These are phyloP conservation scores for Zasmidium angulare DNA, from an alignment of 2,329 filamentous ascomycete genomes.

Conservation along the genomic window DNA sequence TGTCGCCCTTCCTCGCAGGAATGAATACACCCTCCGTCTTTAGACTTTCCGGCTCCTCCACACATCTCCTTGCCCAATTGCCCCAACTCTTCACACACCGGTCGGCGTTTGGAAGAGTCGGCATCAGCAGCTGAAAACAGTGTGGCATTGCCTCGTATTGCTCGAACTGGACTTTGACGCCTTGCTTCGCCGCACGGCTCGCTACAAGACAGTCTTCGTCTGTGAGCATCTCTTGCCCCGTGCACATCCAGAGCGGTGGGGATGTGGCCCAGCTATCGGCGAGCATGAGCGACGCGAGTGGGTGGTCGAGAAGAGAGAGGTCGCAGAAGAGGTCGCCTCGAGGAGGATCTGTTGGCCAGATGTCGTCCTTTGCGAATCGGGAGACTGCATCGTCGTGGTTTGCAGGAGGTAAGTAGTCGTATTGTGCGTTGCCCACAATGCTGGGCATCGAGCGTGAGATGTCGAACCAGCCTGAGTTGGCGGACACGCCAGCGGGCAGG, in stretches of 20 bases:
- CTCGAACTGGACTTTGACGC: constrained; percentile 64
- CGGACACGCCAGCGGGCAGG: constrained; percentile 64
- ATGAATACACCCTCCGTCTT: constrained; percentile 33
- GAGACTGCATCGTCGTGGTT: constrained; percentile 35
- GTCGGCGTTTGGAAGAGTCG: constrained; percentile 30
- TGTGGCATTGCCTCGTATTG: constrained; percentile 82
- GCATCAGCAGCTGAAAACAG: constrained; percentile 55
- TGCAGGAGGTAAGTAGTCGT: constrained; percentile 63
- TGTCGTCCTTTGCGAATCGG: constrained; percentile 49
- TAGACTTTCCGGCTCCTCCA: constrained; percentile 27
- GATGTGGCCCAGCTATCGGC: constrained; percentile 58
- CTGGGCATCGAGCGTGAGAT: constrained; percentile 63
- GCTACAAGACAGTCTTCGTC: constrained; percentile 67
- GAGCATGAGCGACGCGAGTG: constrained; percentile 65
- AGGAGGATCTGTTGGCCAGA: constrained; percentile 48
- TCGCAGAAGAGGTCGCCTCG: constrained; percentile 51
- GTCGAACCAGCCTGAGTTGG: constrained; percentile 71
- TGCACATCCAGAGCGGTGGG: constrained; percentile 67
- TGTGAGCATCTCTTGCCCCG: constrained; percentile 69
- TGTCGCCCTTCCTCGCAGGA: constrained; percentile 31
- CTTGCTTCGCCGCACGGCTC: constrained; percentile 54
- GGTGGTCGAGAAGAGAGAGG: constrained; percentile 55
- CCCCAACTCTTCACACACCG: constrained; percentile 41
- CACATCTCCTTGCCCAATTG: constrained; percentile 28
- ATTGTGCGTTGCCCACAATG: constrained; percentile 52